Percentiles rank a stretch among this genome's conserved stretches.
phyloP scores from a whole-genome alignment of 305 asterid species.

The Lippia alba region DNA sequence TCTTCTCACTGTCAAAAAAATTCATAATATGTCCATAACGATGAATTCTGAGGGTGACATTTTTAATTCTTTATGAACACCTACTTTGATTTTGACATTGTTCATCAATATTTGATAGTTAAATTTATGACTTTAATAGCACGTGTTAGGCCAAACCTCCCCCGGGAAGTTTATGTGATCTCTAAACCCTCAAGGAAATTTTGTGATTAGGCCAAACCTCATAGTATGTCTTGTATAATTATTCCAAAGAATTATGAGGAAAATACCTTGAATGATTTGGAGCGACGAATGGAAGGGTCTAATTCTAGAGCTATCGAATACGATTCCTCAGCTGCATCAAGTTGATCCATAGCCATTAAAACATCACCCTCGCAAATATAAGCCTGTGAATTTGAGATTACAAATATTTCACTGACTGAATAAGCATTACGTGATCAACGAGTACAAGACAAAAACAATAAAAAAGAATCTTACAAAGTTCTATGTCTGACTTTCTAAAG shows the following conservation, averaged over 20 bases:
- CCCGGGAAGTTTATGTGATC: too few relatives aligned
- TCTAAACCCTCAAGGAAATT: too few relatives aligned
- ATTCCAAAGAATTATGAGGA: neutral
- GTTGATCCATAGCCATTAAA: constrained; percentile 64
- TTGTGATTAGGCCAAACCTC: too few relatives aligned
- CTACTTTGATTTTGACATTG: too few relatives aligned
- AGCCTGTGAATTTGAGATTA: constrained; percentile 50
- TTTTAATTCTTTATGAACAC: too few relatives aligned
- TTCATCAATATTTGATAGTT: too few relatives aligned
- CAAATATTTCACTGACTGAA: neutral
- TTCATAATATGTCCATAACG: too few relatives aligned
- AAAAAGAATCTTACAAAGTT: neutral
- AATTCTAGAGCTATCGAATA: constrained; percentile 68
- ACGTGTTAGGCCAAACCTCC: too few relatives aligned
- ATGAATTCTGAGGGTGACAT: too few relatives aligned
- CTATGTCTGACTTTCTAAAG: neutral
- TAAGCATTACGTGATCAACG: constrained; percentile 4
- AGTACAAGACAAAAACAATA: constrained; percentile 4
- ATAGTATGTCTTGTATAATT: neutral
- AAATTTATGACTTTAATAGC: too few relatives aligned
- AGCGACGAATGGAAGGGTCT: constrained; percentile 76
- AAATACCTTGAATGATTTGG: constrained; percentile 84
- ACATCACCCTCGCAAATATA: constrained; percentile 85
- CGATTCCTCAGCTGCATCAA: constrained; percentile 67
- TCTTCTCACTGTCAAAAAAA: too few relatives aligned